These are phyloP conservation scores for Huntiella bhutanensis DNA, from an alignment of 2,329 filamentous ascomycete species.

Conservation along the genomic window DNA sequence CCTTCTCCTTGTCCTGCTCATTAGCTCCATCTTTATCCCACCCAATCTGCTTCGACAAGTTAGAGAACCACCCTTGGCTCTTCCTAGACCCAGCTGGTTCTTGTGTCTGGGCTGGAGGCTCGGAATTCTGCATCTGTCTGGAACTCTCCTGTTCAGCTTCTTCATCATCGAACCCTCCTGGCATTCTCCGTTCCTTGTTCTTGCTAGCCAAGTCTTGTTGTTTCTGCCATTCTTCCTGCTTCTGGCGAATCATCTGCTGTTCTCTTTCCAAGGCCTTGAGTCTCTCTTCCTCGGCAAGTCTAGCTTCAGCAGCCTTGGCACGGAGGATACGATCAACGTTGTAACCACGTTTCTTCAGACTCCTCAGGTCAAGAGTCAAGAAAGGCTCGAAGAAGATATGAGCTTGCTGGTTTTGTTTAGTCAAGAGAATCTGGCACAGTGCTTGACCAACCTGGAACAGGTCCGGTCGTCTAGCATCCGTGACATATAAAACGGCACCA, in stretches of 20 bases:
- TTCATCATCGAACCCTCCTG: constrained; percentile 10
- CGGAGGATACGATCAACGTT: constrained; percentile 90
- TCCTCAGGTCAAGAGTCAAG: constrained; percentile 63
- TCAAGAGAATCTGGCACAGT: constrained; percentile 61
- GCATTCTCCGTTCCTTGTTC: constrained; percentile 14
- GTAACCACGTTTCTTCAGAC: constrained; percentile 73
- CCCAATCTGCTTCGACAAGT: constrained; percentile 47
- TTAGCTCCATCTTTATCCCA: constrained; percentile 21
- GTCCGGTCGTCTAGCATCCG: constrained; percentile 48
- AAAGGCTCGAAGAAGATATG: constrained; percentile 84
- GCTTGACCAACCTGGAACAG: constrained; percentile 86
- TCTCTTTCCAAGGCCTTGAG: constrained; percentile 58
- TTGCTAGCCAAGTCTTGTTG: constrained; percentile 19
- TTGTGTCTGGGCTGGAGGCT: constrained; percentile 17
- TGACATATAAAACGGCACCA: constrained; percentile 56
- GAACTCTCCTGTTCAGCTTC: background rate
- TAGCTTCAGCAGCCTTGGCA: constrained; percentile 69
- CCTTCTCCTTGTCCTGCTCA: constrained; percentile 3
- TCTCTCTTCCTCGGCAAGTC: constrained; percentile 67
- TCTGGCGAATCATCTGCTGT: constrained; percentile 43
- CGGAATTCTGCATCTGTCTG: background rate
- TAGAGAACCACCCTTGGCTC: constrained; percentile 46
- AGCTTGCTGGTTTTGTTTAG: constrained; percentile 70
- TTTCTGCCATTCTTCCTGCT: constrained; percentile 26
- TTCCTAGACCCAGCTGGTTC: constrained; percentile 18